Percentiles rank a stretch among this genome's conserved stretches.
Evolutionary conservation across 139 green algal genomes (phyloP).

Genomic region (Chlamydomonas eustigma): DNA sequence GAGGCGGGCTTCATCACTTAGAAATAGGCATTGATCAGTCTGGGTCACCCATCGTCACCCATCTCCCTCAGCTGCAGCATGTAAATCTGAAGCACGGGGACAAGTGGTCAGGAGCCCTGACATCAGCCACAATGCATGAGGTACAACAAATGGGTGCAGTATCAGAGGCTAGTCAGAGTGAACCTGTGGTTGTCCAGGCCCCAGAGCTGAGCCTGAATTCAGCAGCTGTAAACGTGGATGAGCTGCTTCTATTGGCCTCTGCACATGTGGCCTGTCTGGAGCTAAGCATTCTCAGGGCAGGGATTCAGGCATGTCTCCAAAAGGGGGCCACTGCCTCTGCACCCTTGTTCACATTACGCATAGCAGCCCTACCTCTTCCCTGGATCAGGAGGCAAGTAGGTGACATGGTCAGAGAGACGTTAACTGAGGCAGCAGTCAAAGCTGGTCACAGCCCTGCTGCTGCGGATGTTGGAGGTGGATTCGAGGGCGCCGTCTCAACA

Average conservation of each 20-base stretch:
- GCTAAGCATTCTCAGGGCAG: neutral
- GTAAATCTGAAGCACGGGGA: neutral
- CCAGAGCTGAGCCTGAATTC: slow-evolving; percentile 10
- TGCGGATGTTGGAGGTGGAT: too few species aligned
- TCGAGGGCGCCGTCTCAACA: too few species aligned
- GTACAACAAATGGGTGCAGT: neutral
- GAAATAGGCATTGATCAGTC: neutral
- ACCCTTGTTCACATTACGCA: neutral
- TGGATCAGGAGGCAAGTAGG: neutral
- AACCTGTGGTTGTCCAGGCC: neutral
- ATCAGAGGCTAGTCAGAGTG: neutral
- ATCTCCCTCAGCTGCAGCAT: neutral
- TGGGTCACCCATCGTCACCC: neutral
- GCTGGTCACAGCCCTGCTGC: slow-evolving; percentile 8
- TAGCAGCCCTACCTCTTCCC: neutral
- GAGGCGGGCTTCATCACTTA: too few species aligned
- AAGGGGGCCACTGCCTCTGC: neutral
- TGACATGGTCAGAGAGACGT: neutral
- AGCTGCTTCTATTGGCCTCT: slow-evolving; percentile 18
- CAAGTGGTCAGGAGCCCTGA: neutral
- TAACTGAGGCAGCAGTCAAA: slow-evolving; percentile 8
- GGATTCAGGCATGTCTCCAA: neutral
- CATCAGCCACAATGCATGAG: too few species aligned
- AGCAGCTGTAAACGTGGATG: slow-evolving; percentile 16
- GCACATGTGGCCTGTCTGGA: neutral